Evolutionary conservation across 306 rosid genomes (phyloP).

Genomic region (Vigna nakashimae): DNA sequence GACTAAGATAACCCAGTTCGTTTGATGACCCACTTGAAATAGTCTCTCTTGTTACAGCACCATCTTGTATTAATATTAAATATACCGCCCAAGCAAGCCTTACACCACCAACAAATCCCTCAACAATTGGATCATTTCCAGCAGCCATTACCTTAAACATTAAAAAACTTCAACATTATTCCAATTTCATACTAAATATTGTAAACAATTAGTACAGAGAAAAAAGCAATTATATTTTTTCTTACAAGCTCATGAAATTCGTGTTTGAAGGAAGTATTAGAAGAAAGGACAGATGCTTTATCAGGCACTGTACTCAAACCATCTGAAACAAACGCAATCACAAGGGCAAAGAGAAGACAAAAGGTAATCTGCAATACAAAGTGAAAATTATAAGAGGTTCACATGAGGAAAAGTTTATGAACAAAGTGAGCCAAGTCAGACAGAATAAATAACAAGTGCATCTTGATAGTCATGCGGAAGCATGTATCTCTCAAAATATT

Average conservation of each 20-base stretch:
- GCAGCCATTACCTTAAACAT: conserved; percentile 74
- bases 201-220: conserved; percentile 36
- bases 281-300: conserved; percentile 80
- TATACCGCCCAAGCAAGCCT: conserved; percentile 96
- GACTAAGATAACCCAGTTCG: conserved; percentile 66
- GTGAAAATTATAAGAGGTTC: conserved; percentile 40
- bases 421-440: neutral
- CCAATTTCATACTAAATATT: conserved; percentile 37
- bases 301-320: conserved; percentile 88
- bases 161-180: conserved; percentile 39
- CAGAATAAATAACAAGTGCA: conserved; percentile 5
- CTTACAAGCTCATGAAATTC: conserved; percentile 92
- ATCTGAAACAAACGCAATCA: conserved; percentile 85
- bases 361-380: conserved; percentile 78
- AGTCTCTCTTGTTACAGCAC: conserved; percentile 62
- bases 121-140: conserved; percentile 78
- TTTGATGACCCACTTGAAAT: conserved; percentile 68
- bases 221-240: conserved; percentile 33
- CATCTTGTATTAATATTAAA: conserved; percentile 81
- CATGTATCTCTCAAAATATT: neutral
- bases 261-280: conserved; percentile 70
- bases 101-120: conserved; percentile 72
- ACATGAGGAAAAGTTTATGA: neutral
- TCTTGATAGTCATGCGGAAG: neutral
- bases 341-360: conserved; percentile 86